Evolutionary conservation across 371 early-diverging fungal genomes (phyloP).

Genomic region (Mortierella sp.): DNA sequence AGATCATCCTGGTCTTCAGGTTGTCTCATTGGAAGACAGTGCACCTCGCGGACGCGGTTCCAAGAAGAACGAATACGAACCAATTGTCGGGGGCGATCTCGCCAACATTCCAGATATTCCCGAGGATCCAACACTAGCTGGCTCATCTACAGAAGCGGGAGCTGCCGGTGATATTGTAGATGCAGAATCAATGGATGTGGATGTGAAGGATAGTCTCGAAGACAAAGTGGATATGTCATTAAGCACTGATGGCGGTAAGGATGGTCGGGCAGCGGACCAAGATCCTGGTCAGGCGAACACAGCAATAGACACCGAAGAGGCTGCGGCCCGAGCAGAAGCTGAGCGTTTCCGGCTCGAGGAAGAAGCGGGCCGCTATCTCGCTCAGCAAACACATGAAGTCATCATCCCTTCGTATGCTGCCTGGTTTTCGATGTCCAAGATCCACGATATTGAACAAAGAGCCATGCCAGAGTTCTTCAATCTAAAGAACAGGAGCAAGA

Average conservation of each 20-base stretch:
- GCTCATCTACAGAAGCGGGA: not conserved
- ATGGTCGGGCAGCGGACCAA: slow-evolving; percentile 52
- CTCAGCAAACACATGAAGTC: slow-evolving; percentile 80
- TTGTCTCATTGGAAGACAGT: slow-evolving; percentile 51
- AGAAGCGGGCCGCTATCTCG: slow-evolving; percentile 75
- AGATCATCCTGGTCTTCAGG: slow-evolving; percentile 49
- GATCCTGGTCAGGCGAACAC: slow-evolving; percentile 50
- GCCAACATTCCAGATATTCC: slow-evolving; percentile 68
- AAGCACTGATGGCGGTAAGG: slow-evolving; percentile 53
- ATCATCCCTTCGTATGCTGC: slow-evolving; percentile 88
- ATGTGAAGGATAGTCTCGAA: slow-evolving; percentile 24
- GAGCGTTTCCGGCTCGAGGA: slow-evolving; percentile 63
- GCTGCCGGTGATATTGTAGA: not conserved
- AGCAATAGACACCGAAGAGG: slow-evolving; percentile 42
- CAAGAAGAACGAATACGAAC: slow-evolving; percentile 75
- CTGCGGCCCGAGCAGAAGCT: slow-evolving; percentile 26
- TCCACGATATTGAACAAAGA: slow-evolving; percentile 92
- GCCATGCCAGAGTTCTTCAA: slow-evolving; percentile 97
- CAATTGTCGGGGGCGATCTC: slow-evolving; percentile 71
- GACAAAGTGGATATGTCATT: slow-evolving; percentile 9
- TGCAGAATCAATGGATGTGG: slow-evolving; percentile 31
- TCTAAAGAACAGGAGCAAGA: slow-evolving; percentile 89
- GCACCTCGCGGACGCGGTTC: slow-evolving; percentile 58
- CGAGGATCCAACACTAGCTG: slow-evolving; percentile 18
- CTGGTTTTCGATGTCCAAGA: slow-evolving; percentile 88